Evolutionary conservation across 2,329 filamentous ascomycete species (phyloP).

Genomic region (Exophiala aquamarina): DNA sequence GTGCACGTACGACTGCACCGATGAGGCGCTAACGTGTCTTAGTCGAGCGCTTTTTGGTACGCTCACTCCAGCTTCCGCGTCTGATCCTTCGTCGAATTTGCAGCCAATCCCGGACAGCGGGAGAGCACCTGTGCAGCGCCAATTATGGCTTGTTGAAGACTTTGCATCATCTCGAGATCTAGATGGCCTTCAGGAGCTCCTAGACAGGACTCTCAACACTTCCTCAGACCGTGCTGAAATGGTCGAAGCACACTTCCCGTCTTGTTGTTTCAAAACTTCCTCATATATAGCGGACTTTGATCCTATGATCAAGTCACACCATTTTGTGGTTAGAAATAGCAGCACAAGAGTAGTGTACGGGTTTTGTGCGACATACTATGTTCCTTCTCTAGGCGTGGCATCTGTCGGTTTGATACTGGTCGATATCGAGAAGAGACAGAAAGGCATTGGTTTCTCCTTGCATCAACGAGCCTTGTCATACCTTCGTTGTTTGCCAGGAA

Average conservation of each 20-base stretch:
- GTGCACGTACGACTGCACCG: conserved; percentile 94
- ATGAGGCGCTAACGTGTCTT: conserved; percentile 80
- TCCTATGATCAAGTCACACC: conserved; percentile 65
- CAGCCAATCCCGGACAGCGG: conserved; percentile 37
- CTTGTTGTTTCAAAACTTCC: conserved; percentile 41
- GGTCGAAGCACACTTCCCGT: conserved; percentile 56
- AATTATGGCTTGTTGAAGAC: conserved; percentile 89
- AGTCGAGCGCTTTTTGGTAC: conserved; percentile 83
- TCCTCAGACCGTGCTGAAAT: conserved; percentile 50
- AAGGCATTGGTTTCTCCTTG: conserved; percentile 85
- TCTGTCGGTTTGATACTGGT: conserved; percentile 86
- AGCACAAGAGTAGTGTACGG: conserved; percentile 87
- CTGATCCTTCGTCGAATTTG: conserved; percentile 67
- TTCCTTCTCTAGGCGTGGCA: conserved; percentile 65
- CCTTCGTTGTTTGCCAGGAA: conserved; percentile 66
- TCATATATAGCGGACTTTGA: too few species aligned
- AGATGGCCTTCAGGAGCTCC: conserved; percentile 69
- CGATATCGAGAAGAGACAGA: conserved; percentile 77
- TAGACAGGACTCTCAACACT: conserved; percentile 36
- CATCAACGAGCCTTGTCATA: conserved; percentile 80
- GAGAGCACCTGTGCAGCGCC: conserved; percentile 33
- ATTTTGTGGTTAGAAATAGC: conserved; percentile 91
- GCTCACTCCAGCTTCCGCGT: conserved; percentile 62
- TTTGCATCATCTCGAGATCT: conserved; percentile 78
- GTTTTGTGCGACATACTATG: conserved; percentile 85